Percentiles rank a stretch among this genome's conserved stretches.
phyloP scores from a whole-genome alignment of 2,329 filamentous ascomycete species.

The Penicillium sp. region DNA sequence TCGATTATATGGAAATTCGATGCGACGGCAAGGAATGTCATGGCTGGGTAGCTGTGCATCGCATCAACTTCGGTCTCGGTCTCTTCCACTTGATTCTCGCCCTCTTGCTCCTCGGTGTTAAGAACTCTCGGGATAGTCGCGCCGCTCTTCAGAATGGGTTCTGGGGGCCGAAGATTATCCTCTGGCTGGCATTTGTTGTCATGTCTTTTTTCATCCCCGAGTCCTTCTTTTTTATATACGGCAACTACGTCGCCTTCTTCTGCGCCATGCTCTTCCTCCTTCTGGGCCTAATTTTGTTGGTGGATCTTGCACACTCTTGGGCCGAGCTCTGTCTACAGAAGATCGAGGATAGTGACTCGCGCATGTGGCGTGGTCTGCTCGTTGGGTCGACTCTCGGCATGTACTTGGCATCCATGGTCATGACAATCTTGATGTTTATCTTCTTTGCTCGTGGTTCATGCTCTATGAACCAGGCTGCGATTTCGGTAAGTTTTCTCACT shows the following conservation, averaged over 20 bases:
- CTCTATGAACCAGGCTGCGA: constrained; percentile 94
- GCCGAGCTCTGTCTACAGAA: constrained; percentile 92
- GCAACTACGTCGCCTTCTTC: constrained; percentile 85
- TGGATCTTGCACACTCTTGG: constrained; percentile 95
- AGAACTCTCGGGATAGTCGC: constrained; percentile 80
- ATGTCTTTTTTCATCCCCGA: constrained; percentile 95
- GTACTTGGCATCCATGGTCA: constrained; percentile 85
- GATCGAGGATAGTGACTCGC: constrained; percentile 86
- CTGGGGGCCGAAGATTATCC: constrained; percentile 93
- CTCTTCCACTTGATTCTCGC: constrained; percentile 89
- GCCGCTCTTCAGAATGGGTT: constrained; percentile 95
- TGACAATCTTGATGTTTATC: constrained; percentile 96
- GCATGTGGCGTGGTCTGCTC: constrained; percentile 78
- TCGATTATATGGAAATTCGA: constrained; percentile 94
- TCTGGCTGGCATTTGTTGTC: constrained; percentile 83
- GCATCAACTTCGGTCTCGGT: constrained; percentile 96
- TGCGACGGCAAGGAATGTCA: constrained; percentile 89
- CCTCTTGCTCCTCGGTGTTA: constrained; percentile 79
- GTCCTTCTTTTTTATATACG: constrained; percentile 90
- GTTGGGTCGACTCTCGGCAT: constrained; percentile 92
- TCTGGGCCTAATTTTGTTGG: constrained; percentile 84
- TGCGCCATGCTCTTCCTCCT: constrained; percentile 92
- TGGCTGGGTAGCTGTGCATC: constrained; percentile 93
- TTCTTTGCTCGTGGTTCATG: constrained; percentile 85
- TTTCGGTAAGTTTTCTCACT: constrained; percentile 58